Evolutionary conservation across 164 flowering plant genomes (phyloP), one percentile per base, ranked within the genome.

Genomic region (Dillenia suffruticosa): DNA sequence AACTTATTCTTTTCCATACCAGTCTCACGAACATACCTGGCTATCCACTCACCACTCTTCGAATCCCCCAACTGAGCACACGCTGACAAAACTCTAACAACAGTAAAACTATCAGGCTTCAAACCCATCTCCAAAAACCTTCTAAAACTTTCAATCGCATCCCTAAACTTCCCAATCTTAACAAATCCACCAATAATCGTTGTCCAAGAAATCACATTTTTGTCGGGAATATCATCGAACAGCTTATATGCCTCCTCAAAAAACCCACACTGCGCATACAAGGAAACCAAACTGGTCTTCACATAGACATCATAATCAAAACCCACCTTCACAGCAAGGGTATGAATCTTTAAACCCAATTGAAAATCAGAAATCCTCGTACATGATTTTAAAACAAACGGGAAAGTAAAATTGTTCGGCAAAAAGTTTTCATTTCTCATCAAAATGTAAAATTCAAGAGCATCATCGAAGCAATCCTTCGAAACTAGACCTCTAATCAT

Each of bases 341-440:
- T 48, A 46, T 76, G 79, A 19, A 76, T 61, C 68, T 57, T 62
- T 45, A 52, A 45, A n/a, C 76, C 76, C 14, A 63, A 43, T 2
- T 19, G 26, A 56, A 57, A 22, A 49, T 66, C 72, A 0, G 53
- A 43, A 47, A 69, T 63, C 63, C 69, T 60, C 2, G 64, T 57
- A 12, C 76, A 67, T 2, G 76, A 76, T 57, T 76, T 76, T 11
- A 76, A 67, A 2, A 67, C 76, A 47, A 76, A 72, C 9, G 79
- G 79, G 44, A 66, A 72, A 22, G 79, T 76, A 56, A 65, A 69
- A 50, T 76, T 72, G 57, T 76, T 67, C 10, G 76, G 79, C 4
- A 59, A 49, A 32, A 61, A 17, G 12, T 74, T 72, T 1, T 58
- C 50, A 2, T 11, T 32, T 9, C 58, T 51, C 72, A 72, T 72